Evolutionary conservation across 1,284 basidiomycete genomes (phyloP), one percentile per base, ranked within the genome.

Genomic region (Sanghuangporus baumii): DNA sequence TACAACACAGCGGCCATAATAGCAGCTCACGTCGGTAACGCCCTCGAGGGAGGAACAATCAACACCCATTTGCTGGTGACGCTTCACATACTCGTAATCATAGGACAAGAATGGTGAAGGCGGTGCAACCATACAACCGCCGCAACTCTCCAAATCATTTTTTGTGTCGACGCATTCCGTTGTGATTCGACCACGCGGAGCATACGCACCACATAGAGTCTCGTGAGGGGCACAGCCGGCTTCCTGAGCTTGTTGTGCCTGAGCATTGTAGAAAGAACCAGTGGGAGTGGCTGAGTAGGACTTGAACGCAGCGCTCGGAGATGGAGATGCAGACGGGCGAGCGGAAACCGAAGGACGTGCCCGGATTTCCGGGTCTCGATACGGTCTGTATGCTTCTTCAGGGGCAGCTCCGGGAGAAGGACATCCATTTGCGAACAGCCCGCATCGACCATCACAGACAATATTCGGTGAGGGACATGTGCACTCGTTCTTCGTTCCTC

Each of bases 31-130:
- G 60, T 81, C 79, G 31, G 75, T 74, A 41, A 81, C 79, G 18
- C 80, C 78, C 6, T 73, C 71, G 41, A 85, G 74, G 11, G 76
- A 74, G 3, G 81, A 80, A 68, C 84, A 85, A 67, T 86, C 83
- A 16, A 68, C 56, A 20, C 79, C 79, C 9, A 37, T 48, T 16
- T n/a, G 11, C 16, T n/a, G 1, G 4, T 54, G 1, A 14, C 52
- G 26, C 16, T 37, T 54, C 16, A 6, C 18, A 18, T 46, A 18
- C 18, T 37, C 20, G 11, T 26, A 8, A 7, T 55, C 54, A 34
- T 31, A 37, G 3, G 26, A 5, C 14, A 14, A 12, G 26, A 43
- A 41, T 8, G 20, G 8, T n/a, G 43, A 41, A 6, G 18, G 57
- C 8, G 46, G 47, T 46, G 57, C 23, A 26, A 34, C 11, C 20